Evolutionary conservation across 495 filamentous ascomycete genomes (phyloP).

Genomic region (Daldinia caldariorum): DNA sequence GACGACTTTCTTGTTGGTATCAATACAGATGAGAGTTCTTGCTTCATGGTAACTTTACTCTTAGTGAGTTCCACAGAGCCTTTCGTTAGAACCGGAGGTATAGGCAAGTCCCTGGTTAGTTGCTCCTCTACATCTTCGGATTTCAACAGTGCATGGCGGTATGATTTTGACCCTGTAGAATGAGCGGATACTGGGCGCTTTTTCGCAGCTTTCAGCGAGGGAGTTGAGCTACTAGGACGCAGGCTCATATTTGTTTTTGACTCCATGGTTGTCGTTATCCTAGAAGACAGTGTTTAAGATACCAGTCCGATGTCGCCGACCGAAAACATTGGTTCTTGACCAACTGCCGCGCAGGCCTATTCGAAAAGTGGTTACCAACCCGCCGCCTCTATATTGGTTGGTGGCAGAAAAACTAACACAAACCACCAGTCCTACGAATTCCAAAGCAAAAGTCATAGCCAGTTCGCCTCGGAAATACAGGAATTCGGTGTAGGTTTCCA

Average conservation of each 20-base stretch:
- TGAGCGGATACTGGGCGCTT: conserved; percentile 33
- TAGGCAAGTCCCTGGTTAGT: conserved; percentile 33
- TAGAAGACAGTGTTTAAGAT: neutral
- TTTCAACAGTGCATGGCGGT: conserved; percentile 40
- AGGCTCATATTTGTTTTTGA: conserved; percentile 9
- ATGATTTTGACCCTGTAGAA: conserved; percentile 27
- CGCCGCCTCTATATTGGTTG: neutral
- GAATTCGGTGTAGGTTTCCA: neutral
- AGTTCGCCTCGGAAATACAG: neutral
- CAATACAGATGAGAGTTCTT: conserved; percentile 16
- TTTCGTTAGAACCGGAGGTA: conserved; percentile 40
- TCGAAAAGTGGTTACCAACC: neutral
- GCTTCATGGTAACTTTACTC: conserved; percentile 14
- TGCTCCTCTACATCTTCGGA: conserved; percentile 22
- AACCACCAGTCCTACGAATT: neutral
- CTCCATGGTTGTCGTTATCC: conserved; percentile 15
- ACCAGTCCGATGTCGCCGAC: neutral
- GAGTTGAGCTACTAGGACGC: conserved; percentile 36
- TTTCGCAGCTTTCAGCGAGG: conserved; percentile 32
- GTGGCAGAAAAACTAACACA: conserved; percentile 3
- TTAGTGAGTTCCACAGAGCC: conserved; percentile 3
- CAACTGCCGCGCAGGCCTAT: neutral
- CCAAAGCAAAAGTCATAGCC: neutral
- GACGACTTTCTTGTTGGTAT: conserved; percentile 20
- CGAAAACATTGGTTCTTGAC: neutral